These are phyloP conservation scores for Nidularia sp. DNA, from an alignment of 768 basidiomycete genomes.

Conservation along the genomic window DNA sequence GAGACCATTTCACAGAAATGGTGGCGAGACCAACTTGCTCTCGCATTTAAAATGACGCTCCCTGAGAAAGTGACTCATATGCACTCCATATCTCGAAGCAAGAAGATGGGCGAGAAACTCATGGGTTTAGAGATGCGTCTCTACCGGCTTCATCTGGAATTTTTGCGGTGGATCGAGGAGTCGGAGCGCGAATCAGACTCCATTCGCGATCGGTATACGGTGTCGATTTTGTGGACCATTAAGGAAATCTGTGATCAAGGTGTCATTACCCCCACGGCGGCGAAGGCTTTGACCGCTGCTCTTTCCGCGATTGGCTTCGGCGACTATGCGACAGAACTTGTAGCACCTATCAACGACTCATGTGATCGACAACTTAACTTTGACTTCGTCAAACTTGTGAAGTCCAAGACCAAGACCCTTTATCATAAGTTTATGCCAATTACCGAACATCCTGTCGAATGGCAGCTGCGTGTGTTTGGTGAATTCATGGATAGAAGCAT, in stretches of 20 bases:
- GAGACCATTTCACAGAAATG: conserved; percentile 38
- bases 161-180: conserved; percentile 50
- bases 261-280: conserved; percentile 27
- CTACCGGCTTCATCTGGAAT: conserved; percentile 47
- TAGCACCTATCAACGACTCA: too few relatives aligned
- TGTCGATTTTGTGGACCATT: conserved; percentile 44
- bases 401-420: conserved; percentile 34
- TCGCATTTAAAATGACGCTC: conserved; percentile 26
- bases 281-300: conserved; percentile 31
- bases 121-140: conserved; percentile 49
- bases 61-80: conserved; percentile 26
- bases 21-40: conserved; percentile 47
- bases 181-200: conserved; percentile 25
- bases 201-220: conserved; percentile 40
- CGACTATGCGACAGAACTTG: conserved; percentile 20
- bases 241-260: conserved; percentile 37
- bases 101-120: conserved; percentile 33
- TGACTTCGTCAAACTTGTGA: conserved; percentile 52
- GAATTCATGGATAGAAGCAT: conserved; percentile 72
- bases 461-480: conserved; percentile 70
- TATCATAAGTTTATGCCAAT: conserved; percentile 51
- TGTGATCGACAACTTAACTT: conserved; percentile 33
- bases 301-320: conserved; percentile 46
- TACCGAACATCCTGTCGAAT: conserved; percentile 50
- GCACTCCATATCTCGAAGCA: conserved; percentile 39